Evolutionary conservation across 2,329 filamentous ascomycete species (phyloP).

Genomic region (Chaetomium strumarium): DNA sequence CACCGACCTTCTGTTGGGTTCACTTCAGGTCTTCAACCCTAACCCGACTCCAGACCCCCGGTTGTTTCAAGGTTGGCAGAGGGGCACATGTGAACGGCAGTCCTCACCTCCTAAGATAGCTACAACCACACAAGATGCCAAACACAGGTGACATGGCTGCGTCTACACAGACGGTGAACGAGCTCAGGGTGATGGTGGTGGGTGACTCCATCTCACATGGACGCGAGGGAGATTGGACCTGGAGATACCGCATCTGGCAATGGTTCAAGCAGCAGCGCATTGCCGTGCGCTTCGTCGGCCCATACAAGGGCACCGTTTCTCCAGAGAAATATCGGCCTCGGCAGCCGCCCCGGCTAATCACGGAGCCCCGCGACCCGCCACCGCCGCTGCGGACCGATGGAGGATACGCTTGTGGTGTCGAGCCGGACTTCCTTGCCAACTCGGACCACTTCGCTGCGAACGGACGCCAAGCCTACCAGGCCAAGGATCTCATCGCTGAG

Average conservation of each 20-base stretch:
- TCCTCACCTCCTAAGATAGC: too few species aligned
- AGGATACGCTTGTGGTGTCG: slow-evolving; percentile 29
- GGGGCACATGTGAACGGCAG: too few species aligned
- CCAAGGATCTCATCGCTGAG: slow-evolving; percentile 26
- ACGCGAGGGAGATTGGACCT: slow-evolving; percentile 37
- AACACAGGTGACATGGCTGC: background rate
- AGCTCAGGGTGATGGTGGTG: slow-evolving; percentile 29
- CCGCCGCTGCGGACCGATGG: slow-evolving; percentile 20
- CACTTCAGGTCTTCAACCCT: too few species aligned
- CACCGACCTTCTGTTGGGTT: too few species aligned
- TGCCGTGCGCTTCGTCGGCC: slow-evolving; percentile 31
- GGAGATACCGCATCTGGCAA: slow-evolving; percentile 37
- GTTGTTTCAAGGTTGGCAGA: too few species aligned
- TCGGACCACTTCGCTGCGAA: slow-evolving; percentile 31
- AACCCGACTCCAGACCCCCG: too few species aligned
- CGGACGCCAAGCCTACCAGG: slow-evolving; percentile 31
- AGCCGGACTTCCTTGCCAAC: slow-evolving; percentile 24
- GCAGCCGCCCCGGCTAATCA: slow-evolving; percentile 15
- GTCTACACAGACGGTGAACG: background rate
- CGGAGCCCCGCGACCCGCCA: slow-evolving; percentile 13
- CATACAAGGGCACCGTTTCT: slow-evolving; percentile 32
- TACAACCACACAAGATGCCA: background rate
- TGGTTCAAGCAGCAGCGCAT: slow-evolving; percentile 30
- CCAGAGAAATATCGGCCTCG: slow-evolving; percentile 18
- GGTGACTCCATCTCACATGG: slow-evolving; percentile 38